Percentiles rank a stretch among this genome's conserved stretches.
These are phyloP conservation scores for Hyphopichia wangnamkhiaoensis DNA, from an alignment of 1,139 yeast genomes.

Conservation along the genomic window DNA sequence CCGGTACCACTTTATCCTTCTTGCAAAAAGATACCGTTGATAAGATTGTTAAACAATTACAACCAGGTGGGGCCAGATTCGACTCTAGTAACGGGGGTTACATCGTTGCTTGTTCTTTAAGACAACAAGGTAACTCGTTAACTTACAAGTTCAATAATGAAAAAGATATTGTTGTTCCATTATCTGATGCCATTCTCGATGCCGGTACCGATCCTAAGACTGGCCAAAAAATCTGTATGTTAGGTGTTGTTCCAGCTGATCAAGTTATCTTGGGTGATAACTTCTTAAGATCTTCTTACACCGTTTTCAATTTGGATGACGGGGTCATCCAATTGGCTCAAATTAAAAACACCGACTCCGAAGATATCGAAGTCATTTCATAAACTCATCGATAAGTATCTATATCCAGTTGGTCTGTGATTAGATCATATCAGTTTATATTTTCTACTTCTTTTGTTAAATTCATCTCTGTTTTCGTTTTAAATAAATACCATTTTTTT, in stretches of 20 bases:
- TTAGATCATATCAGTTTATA: too few species aligned
- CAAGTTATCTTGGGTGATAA: constrained; percentile 32
- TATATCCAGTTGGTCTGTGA: too few species aligned
- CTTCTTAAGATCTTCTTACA: constrained; percentile 39
- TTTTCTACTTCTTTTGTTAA: not conserved
- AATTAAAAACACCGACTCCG: constrained; percentile 28
- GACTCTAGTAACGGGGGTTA: constrained; percentile 18
- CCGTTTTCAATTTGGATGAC: constrained; percentile 41
- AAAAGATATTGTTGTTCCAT: constrained; percentile 24
- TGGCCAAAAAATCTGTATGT: constrained; percentile 14
- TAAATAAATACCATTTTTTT: too few species aligned
- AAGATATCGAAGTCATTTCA: constrained; percentile 18
- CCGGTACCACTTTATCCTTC: constrained; percentile 41
- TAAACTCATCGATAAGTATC: not conserved
- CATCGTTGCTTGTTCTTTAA: constrained; percentile 30
- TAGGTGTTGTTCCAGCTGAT: constrained; percentile 17
- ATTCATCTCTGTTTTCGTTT: not conserved
- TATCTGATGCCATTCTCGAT: constrained; percentile 19
- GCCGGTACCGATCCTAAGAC: constrained; percentile 12
- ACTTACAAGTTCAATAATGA: constrained; percentile 27
- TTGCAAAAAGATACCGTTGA: constrained; percentile 22
- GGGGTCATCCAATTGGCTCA: constrained; percentile 40
- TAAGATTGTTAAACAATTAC: constrained; percentile 16
- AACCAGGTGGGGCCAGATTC: constrained; percentile 18
- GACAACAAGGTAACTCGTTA: constrained; percentile 22